Evolutionary conservation across 257 asterid genomes (phyloP), one percentile per base, ranked within the genome.

Genomic region (Lavandula angustifolia): DNA sequence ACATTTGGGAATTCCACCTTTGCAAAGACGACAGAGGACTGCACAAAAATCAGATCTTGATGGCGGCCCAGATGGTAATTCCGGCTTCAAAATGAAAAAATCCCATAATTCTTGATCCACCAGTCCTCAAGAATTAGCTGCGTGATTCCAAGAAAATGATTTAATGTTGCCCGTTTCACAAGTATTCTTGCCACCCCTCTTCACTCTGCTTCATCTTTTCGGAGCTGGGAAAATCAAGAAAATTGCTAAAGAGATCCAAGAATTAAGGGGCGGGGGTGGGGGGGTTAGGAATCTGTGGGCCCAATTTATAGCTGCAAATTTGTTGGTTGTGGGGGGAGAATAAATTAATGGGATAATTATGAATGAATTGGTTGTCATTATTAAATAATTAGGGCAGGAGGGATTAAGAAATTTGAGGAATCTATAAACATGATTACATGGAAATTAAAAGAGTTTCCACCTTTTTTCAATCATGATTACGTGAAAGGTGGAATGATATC

Each of bases 231-330:
- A 66, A 41, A 66, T 38, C 59, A 52, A 72, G 72, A 74, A 66
- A 46, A 33, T 51, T 67, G 33, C 29, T 29, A 18, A 18, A 72
- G 43, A 67, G 67, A 62, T 59, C 76, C 65, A 32, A 9, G 60
- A 58, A 52, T 14, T 27, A 62, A 38, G 41, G 38, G 13, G 54
- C 43, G 43, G 54, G 48, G 43, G 22, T n/a, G n/a, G n/a, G n/a
- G n/a, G n/a, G n/a, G n/a, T n/a, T n/a, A 44, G 61, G 71, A 69
- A 76, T 77, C 72, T 69, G 87, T 76, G 88, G 95, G 91, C 34
- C 81, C 88, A 66, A 52, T 61, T 57, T 67, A 27, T 64, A 69
- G 87, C 77, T 81, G 86, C 82, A 84, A 64, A 73, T 87, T 82
- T 82, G 95, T 78, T 76, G 83, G 68, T 50, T 72, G 68, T 76